Conservation (phyloP, 768 basidiomycete genomes). For the Xerocomus potaroensis region DNA sequence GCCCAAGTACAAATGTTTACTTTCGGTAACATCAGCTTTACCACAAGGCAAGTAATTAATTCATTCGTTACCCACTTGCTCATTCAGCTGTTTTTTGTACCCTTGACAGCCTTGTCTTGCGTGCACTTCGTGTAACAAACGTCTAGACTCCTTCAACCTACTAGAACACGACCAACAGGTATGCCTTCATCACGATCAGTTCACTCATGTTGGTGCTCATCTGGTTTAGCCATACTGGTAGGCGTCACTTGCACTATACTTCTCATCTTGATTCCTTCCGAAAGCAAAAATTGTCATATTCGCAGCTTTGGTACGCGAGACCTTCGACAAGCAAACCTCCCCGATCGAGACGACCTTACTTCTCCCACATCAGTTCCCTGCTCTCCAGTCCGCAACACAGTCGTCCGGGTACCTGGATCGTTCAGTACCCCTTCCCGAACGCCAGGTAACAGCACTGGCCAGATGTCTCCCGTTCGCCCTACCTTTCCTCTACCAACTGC, state of each 20-base stretch:
- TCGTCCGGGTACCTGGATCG: conserved; percentile 11
- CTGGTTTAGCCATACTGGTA: conserved; percentile 43
- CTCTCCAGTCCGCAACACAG: conserved; percentile 26
- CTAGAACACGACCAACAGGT: conserved; percentile 85
- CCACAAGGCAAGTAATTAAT: conserved; percentile 55
- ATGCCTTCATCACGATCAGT: conserved; percentile 16
- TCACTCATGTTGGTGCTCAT: conserved; percentile 1
- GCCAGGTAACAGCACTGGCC: conserved; percentile 20
- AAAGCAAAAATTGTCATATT: conserved; percentile 78
- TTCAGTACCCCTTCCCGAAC: conserved; percentile 10
- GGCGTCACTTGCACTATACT: conserved; percentile 1
- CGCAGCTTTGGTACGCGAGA: conserved; percentile 76
- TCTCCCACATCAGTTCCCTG: conserved; percentile 30
- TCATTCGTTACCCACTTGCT: not conserved
- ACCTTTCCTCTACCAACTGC: conserved; percentile 33
- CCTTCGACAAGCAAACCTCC: conserved; percentile 67
- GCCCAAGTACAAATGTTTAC: conserved; percentile 4
- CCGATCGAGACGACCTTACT: conserved; percentile 40
- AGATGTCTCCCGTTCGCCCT: conserved; percentile 26
- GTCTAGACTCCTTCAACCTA: conserved; percentile 71
- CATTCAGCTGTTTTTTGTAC: not conserved
- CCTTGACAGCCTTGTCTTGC: conserved; percentile 67
- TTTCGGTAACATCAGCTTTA: conserved; percentile 50
- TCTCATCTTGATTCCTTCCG: not conserved
- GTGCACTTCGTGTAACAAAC: conserved; percentile 71